phyloP scores from a whole-genome alignment of 1,284 basidiomycete genomes.

The Rhodotorula mucilaginosa region DNA sequence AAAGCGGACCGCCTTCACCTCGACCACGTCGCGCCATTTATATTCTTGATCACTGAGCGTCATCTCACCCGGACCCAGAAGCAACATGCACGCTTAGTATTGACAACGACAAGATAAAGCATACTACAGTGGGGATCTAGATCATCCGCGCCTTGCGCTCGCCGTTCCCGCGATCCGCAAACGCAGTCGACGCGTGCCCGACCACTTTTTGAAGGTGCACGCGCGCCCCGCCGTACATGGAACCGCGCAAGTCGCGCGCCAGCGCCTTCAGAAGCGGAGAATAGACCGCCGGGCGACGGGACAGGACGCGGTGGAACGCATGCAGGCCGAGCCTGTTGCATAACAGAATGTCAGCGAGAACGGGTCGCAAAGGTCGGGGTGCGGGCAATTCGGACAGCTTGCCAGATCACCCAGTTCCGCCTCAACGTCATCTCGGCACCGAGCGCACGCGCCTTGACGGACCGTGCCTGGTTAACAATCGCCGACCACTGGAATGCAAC shows the following conservation, averaged over 20 bases:
- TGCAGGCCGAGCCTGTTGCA: constrained; percentile 70
- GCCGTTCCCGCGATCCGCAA: constrained; percentile 18
- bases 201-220: constrained; percentile 7
- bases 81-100: neutral
- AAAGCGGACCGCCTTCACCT: too few species aligned
- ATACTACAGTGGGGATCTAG: neutral
- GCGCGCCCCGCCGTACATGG: neutral
- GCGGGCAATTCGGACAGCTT: constrained; percentile 39
- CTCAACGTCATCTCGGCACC: constrained; percentile 53
- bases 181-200: neutral
- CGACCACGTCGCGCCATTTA: neutral
- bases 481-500: constrained; percentile 60
- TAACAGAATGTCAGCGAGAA: neutral
- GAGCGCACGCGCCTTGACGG: constrained; percentile 53
- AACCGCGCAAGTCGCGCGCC: neutral
- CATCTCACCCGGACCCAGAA: neutral
- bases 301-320: constrained; percentile 68
- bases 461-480: constrained; percentile 56
- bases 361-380: neutral
- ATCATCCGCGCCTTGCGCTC: neutral
- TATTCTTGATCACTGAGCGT: neutral
- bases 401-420: constrained; percentile 64
- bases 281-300: constrained; percentile 59
- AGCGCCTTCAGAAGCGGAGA: neutral
- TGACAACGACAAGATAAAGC: neutral